A percentile compares a stretch with the other conserved stretches of the same genome.
phyloP scores from a whole-genome alignment of 2,329 filamentous ascomycete genomes.

The Apiospora rasikravindrae region DNA sequence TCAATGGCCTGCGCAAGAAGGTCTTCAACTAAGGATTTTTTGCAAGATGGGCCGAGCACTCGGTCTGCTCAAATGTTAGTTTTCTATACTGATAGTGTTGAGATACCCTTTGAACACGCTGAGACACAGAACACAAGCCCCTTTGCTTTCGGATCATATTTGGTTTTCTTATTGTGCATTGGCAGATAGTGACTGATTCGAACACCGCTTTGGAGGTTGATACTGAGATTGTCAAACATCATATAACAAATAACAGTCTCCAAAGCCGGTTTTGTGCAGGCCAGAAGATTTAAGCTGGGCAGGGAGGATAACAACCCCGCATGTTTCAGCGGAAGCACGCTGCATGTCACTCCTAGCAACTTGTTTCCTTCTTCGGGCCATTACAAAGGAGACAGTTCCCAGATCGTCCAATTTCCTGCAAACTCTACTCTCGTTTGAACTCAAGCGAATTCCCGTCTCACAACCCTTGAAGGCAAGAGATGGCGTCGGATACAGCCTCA shows the following conservation, averaged over 20 bases:
- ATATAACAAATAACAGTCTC: not conserved
- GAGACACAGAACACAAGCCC: not conserved
- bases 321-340: not conserved
- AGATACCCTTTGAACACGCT: not conserved
- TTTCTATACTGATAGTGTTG: not conserved
- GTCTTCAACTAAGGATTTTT: constrained; percentile 32
- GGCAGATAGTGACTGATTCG: not conserved
- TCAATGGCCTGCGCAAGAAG: constrained; percentile 66
- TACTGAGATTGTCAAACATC: not conserved
- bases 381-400: not conserved
- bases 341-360: not conserved
- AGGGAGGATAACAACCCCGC: not conserved
- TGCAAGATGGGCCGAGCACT: not conserved
- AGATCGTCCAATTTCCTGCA: not conserved
- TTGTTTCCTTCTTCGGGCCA: not conserved
- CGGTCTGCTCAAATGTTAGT: not conserved
- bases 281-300: not conserved
- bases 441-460: not conserved
- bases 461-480: too few relatives aligned
- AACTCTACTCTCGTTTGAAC: not conserved
- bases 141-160: not conserved
- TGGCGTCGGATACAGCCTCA: not conserved
- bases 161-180: not conserved
- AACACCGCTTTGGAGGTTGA: not conserved
- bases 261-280: not conserved